A percentile compares a stretch with the other conserved stretches of the same genome.
These are phyloP conservation scores for Ganoderma multipileum DNA, from an alignment of 1,284 basidiomycete genomes.

Conservation along the genomic window DNA sequence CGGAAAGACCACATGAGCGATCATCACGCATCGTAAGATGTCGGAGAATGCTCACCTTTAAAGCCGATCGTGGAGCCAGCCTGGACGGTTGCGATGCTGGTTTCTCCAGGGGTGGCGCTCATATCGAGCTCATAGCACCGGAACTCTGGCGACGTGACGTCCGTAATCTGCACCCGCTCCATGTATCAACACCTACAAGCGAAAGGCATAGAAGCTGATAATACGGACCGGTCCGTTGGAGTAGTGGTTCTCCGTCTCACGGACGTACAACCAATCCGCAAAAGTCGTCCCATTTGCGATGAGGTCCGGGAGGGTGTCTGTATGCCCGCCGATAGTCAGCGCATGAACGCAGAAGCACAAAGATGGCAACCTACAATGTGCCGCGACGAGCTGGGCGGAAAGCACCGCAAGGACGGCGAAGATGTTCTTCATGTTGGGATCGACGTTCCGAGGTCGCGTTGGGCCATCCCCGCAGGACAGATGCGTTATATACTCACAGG, in stretches of 20 bases:
- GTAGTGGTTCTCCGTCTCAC: constrained; percentile 50
- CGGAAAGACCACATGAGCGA: constrained; percentile 25
- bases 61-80: constrained; percentile 41
- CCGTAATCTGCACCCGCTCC: constrained; percentile 46
- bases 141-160: constrained; percentile 50
- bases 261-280: constrained; percentile 49
- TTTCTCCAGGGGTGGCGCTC: constrained; percentile 41
- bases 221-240: constrained; percentile 45
- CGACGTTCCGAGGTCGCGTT: neutral
- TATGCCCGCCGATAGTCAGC: neutral
- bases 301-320: constrained; percentile 38
- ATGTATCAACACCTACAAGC: neutral
- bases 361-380: constrained; percentile 30
- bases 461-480: too few species aligned
- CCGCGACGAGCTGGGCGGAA: constrained; percentile 31
- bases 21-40: constrained; percentile 25
- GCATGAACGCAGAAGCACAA: neutral
- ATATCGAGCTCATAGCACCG: constrained; percentile 53
- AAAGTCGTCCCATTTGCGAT: constrained; percentile 28
- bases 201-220: neutral
- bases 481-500: neutral
- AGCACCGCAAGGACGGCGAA: constrained; percentile 31
- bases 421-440: constrained; percentile 31
- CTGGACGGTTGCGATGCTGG: constrained; percentile 47
- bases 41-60: constrained; percentile 26